Evolutionary conservation across 768 basidiomycete genomes (phyloP), one percentile per base, ranked within the genome.

Genomic region (Plicaturopsis crispa): DNA sequence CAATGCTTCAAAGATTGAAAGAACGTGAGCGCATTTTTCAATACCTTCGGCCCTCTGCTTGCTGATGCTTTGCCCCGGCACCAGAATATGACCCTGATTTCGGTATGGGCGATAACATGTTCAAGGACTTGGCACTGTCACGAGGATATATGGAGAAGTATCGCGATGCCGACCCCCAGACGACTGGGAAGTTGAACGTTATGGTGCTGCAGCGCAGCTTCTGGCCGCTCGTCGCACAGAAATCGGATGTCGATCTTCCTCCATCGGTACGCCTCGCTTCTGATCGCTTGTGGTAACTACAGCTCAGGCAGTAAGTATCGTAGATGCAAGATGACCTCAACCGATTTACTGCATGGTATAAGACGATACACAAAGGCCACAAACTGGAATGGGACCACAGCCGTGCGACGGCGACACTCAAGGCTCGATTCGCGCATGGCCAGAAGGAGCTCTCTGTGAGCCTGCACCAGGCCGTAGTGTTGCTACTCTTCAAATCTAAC

Each of bases 51-150:
- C 6, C 3, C n/a, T 41, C 14, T n/a, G 13, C 8, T 36, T 13
- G 24, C 13, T 36, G 33, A 31, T 39, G 47, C n/a, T n/a, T n/a
- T n/a, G n/a, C n/a, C n/a, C n/a, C 19, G 17, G 20, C 18, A 39
- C 33, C 51, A 94, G 94, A 84, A 37, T 94, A 93, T 50, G 96
- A 98, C 54, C 85, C 92, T 8, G 92, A 94, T 43, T 98, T 98
- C 52, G 86, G 84, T 6, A 85, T 84, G 64, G 90, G 91, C 35
- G 88, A 91, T 49, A 79, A 89, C 28, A 94, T 98, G 94, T 94
- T 97, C 66, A 91, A 80, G 43, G 92, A 94, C 52, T 64, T 94
- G 3, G 74, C 76, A 0, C 63, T 89, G 13, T 93, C 89, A 1
- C 60, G 76, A 36, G 89, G 93, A 40, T 54, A 76, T 16, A 75